A percentile compares a stretch with the other conserved stretches of the same genome.
Conservation (phyloP, 2,329 filamentous ascomycete genomes). For the Macrophomina phaseolina region DNA sequence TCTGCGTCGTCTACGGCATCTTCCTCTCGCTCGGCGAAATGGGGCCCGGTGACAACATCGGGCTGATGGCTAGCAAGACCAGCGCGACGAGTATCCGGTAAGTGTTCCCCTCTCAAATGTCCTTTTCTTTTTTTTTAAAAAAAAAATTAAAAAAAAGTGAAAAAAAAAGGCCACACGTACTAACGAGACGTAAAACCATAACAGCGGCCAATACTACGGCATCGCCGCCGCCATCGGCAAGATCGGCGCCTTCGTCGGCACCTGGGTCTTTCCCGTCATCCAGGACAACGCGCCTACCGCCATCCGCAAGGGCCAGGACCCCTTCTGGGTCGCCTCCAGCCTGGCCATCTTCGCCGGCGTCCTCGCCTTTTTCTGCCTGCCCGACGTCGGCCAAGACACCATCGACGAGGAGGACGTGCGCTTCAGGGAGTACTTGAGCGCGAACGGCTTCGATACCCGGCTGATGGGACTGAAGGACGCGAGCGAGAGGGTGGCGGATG, state of each 20-base stretch:
- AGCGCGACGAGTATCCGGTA: conserved; percentile 79
- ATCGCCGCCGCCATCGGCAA: conserved; percentile 76
- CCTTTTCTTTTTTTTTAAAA: not conserved
- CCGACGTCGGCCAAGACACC: conserved; percentile 81
- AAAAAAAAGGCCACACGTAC: too few relatives aligned
- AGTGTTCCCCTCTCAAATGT: conserved; percentile 20
- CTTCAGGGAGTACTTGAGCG: conserved; percentile 73
- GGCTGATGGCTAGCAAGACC: conserved; percentile 83
- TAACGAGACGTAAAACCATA: too few relatives aligned
- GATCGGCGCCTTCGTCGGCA: conserved; percentile 83
- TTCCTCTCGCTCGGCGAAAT: conserved; percentile 80
- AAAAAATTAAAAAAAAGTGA: not conserved
- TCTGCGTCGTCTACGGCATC: conserved; percentile 79
- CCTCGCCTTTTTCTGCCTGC: conserved; percentile 71
- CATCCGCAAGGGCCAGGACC: conserved; percentile 73
- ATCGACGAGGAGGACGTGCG: conserved; percentile 77
- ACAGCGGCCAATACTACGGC: conserved; percentile 72
- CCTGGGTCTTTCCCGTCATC: conserved; percentile 76
- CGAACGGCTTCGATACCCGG: conserved; percentile 11
- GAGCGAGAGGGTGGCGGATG: not conserved
- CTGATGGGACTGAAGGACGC: conserved; percentile 15
- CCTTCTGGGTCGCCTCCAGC: conserved; percentile 83
- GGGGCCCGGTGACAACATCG: conserved; percentile 91
- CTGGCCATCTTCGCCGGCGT: conserved; percentile 77
- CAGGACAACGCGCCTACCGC: conserved; percentile 45